phyloP scores from a whole-genome alignment of 1,284 basidiomycete genomes.

The Sanguinoderma infundibulare region DNA sequence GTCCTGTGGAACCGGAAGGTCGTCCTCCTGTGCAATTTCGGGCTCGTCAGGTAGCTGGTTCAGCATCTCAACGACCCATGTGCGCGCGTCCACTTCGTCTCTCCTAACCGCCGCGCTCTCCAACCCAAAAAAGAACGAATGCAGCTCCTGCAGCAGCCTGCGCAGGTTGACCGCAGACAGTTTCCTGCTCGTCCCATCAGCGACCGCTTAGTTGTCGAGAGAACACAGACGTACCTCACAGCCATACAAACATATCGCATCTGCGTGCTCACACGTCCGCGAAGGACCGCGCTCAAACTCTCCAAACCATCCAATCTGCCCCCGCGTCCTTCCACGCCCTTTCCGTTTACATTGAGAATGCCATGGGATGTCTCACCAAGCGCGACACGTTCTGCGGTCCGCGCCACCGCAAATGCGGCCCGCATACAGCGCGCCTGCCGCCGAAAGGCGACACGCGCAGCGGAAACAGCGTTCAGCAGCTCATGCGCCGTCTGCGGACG shows the following conservation, averaged over 20 bases:
- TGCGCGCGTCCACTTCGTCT: constrained; percentile 42
- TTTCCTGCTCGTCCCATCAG: constrained; percentile 42
- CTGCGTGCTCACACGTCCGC: constrained; percentile 46
- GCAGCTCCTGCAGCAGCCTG: constrained; percentile 44
- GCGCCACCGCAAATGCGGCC: constrained; percentile 51
- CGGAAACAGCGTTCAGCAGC: constrained; percentile 38
- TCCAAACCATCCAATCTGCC: constrained; percentile 28
- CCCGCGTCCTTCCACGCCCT: constrained; percentile 20
- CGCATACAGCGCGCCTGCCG: constrained; percentile 42
- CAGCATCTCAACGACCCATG: constrained; percentile 39
- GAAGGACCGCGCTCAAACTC: constrained; percentile 42
- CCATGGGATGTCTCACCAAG: constrained; percentile 42
- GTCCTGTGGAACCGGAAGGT: not conserved
- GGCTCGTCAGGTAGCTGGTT: constrained; percentile 25
- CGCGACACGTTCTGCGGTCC: constrained; percentile 44
- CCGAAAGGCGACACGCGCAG: constrained; percentile 44
- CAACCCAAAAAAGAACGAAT: constrained; percentile 40
- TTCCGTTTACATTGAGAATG: constrained; percentile 18
- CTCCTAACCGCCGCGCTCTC: constrained; percentile 27
- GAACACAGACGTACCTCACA: constrained; percentile 44
- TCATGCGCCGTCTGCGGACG: constrained; percentile 2
- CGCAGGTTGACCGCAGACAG: constrained; percentile 44
- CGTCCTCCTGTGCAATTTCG: constrained; percentile 1
- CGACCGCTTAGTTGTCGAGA: not conserved
- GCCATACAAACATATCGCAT: constrained; percentile 48